phyloP scores from a whole-genome alignment of 352 stramenopile genomes.

The Hyaloperonospora arabidopsidis region DNA sequence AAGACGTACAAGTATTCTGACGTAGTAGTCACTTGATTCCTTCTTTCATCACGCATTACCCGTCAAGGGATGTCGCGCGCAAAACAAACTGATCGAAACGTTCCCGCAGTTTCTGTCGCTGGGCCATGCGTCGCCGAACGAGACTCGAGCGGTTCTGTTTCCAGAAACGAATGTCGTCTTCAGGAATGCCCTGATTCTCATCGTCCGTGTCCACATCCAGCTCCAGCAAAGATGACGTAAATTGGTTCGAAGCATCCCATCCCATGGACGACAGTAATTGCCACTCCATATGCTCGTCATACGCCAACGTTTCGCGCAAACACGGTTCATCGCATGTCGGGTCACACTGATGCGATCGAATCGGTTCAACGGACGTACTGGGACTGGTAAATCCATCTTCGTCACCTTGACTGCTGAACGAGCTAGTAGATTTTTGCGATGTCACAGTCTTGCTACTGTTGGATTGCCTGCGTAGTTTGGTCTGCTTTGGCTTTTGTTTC shows the following conservation, averaged over 20 bases:
- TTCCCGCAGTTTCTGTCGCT: slow-evolving; percentile 80
- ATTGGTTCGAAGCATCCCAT: slow-evolving; percentile 61
- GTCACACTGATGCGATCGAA: slow-evolving; percentile 43
- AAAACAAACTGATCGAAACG: slow-evolving; percentile 80
- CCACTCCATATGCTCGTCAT: slow-evolving; percentile 69
- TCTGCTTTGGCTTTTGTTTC: slow-evolving; percentile 27
- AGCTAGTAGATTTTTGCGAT: slow-evolving; percentile 42
- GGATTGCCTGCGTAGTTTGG: slow-evolving; percentile 19
- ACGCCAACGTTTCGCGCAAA: slow-evolving; percentile 35
- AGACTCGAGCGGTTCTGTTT: slow-evolving; percentile 74
- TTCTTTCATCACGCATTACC: slow-evolving; percentile 13
- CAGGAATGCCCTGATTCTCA: slow-evolving; percentile 70
- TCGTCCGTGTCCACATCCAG: slow-evolving; percentile 70
- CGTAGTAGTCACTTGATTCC: slow-evolving; percentile 10
- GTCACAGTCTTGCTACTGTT: slow-evolving; percentile 25
- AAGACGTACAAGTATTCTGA: slow-evolving; percentile 8
- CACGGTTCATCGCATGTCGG: slow-evolving; percentile 46
- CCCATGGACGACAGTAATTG: slow-evolving; percentile 80
- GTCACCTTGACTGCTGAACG: slow-evolving; percentile 33
- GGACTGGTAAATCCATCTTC: slow-evolving; percentile 36
- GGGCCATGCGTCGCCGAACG: slow-evolving; percentile 63
- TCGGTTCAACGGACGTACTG: slow-evolving; percentile 30
- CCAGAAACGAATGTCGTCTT: slow-evolving; percentile 83
- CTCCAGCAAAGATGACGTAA: slow-evolving; percentile 52
- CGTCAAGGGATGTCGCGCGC: slow-evolving; percentile 47